Base-by-base conservation (phyloP, 768 basidiomycete genomes). In the Hericium rajendrae region DNA sequence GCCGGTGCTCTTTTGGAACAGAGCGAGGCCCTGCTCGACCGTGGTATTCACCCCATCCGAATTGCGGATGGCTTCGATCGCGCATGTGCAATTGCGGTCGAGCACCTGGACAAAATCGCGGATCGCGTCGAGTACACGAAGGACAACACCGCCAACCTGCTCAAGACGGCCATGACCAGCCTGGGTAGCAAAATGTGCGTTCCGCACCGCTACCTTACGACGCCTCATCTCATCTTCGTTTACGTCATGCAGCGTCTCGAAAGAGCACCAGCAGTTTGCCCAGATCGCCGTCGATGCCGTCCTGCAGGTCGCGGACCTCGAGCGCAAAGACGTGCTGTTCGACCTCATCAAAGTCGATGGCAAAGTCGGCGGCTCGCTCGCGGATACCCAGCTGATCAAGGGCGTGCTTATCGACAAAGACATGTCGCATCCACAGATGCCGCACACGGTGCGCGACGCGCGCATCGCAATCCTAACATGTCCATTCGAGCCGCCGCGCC, bases 401-500 rank as follows among this genome's bases (percentile, higher is more conserved):
- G 97, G 97, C 64, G 97, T 99, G 46, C 90, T 99, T 65, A 83
- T 99, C 69, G 97, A 99, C 84, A 99, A 99, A 74, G 95, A 99
- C 74, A 95, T 99, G 89, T 97, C 94, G 12, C 97, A 99, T 68
- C 89, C 95, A 4, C 93, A 97, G 72, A 99, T 99, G 97, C 95
- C 95, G 9, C 84, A 81, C 58, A 78, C 75, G 38, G 86, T 99
- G 64, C 80, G 78, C 62, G 90, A 98, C 70, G 97, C 97, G 55
- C 85, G 85, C 59, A 78, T 99, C 55, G 97, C 95, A 13, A 98
- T 99, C 72, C 81, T 99, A 48, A 99, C 97, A 48, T 99, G 97
- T 72, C 94, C 97, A 20, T 99, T 99, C 69, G 97, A 99, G 70
- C 97, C 97, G 16, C 97, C 97, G 2, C 86, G 97, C 22, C 97